These are phyloP conservation scores for Tylopilus sp. DNA, from an alignment of 1,284 basidiomycete genomes.

Conservation along the genomic window DNA sequence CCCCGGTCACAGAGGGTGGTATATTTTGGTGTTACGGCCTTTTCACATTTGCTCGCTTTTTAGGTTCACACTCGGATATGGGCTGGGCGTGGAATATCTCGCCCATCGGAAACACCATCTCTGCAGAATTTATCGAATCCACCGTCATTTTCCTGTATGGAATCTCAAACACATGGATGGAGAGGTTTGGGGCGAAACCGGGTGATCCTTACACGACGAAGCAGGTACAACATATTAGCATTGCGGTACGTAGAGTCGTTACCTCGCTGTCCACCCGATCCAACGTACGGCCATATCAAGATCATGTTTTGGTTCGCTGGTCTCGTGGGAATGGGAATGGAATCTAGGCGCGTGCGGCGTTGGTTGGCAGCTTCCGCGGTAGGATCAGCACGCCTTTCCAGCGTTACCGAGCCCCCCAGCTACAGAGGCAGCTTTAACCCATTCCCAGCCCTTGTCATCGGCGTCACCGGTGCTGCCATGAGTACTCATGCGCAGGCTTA, in stretches of 20 bases:
- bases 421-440: slow-evolving; percentile 89
- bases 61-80: slow-evolving; percentile 82
- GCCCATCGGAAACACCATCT: slow-evolving; percentile 48
- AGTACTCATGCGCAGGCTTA: slow-evolving; percentile 92
- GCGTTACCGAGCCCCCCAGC: slow-evolving; percentile 60
- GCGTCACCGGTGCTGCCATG: slow-evolving; percentile 93
- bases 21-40: slow-evolving; percentile 93
- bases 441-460: slow-evolving; percentile 91
- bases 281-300: slow-evolving; percentile 23
- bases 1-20: slow-evolving; percentile 59
- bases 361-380: slow-evolving; percentile 65
- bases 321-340: slow-evolving; percentile 84
- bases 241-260: slow-evolving; percentile 62
- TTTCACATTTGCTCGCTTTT: slow-evolving; percentile 84
- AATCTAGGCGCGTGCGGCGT: slow-evolving; percentile 67
- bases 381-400: slow-evolving; percentile 33
- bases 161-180: slow-evolving; percentile 94
- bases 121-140: slow-evolving; percentile 88
- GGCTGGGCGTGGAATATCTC: slow-evolving; percentile 96
- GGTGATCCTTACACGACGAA: slow-evolving; percentile 90
- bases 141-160: slow-evolving; percentile 88
- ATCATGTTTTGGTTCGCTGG: slow-evolving; percentile 97
- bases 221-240: slow-evolving; percentile 93
- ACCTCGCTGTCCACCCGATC: not conserved
- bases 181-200: slow-evolving; percentile 79